These are phyloP conservation scores for Ustilago lituana DNA, from an alignment of 1,284 basidiomycete species.

Conservation along the genomic window DNA sequence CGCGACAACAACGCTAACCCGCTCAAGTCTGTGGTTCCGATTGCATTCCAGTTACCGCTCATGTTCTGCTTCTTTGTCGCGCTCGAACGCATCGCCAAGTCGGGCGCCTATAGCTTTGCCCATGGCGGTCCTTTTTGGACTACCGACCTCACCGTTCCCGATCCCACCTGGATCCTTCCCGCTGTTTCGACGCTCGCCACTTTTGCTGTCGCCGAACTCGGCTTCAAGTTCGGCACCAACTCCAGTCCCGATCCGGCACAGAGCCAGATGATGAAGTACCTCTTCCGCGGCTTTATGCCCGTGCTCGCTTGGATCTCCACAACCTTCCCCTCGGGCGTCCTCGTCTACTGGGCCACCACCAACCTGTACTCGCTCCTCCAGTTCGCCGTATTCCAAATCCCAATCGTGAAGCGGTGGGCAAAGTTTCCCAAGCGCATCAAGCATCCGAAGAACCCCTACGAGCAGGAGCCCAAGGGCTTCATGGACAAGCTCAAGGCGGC, in stretches of 20 bases:
- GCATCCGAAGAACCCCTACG: conserved; percentile 49
- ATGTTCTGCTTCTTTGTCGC: conserved; percentile 88
- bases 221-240: conserved; percentile 73
- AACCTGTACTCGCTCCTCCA: conserved; percentile 71
- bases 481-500: conserved; percentile 42
- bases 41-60: conserved; percentile 78
- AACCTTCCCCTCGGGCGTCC: conserved; percentile 72
- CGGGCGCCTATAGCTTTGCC: conserved; percentile 78
- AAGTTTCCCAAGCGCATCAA: conserved; percentile 49
- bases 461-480: conserved; percentile 24
- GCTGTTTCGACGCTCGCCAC: conserved; percentile 74
- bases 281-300: conserved; percentile 75
- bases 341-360: conserved; percentile 73
- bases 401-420: conserved; percentile 34
- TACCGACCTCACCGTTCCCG: conserved; percentile 79
- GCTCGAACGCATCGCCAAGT: conserved; percentile 76
- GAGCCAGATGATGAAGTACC: conserved; percentile 78
- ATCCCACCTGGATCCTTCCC: conserved; percentile 83
- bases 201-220: conserved; percentile 75
- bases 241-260: conserved; percentile 37
- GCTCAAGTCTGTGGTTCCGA: conserved; percentile 73
- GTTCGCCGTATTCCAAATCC: conserved; percentile 64
- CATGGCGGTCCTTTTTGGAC: conserved; percentile 81
- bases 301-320: conserved; percentile 74
- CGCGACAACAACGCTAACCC: conserved; percentile 78